A percentile compares a stretch with the other conserved stretches of the same genome.
Conservation (phyloP, 2,329 filamentous ascomycete species). For the Aaosphaeria pasadenensis region DNA sequence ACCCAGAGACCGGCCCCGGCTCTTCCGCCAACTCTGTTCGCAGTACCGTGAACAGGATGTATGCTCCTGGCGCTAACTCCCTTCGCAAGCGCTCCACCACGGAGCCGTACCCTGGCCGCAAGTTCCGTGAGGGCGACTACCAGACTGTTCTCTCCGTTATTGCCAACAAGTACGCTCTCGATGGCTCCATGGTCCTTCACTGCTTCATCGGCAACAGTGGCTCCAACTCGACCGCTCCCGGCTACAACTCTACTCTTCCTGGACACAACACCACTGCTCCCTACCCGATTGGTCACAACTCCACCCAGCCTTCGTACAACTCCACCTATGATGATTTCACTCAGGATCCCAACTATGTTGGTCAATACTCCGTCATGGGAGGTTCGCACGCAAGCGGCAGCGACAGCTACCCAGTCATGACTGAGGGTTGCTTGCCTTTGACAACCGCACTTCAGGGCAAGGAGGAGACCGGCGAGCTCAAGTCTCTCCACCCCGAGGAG, state of each 20-base stretch:
- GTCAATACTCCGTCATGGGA: constrained; percentile 31
- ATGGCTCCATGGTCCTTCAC: constrained; percentile 35
- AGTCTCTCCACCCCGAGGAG: constrained; percentile 28
- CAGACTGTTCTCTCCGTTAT: constrained; percentile 30
- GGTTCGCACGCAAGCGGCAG: constrained; percentile 22
- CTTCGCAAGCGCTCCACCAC: constrained; percentile 16
- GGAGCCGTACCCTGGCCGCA: constrained; percentile 29
- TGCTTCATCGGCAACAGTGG: constrained; percentile 30
- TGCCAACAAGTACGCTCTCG: constrained; percentile 32
- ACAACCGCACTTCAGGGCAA: constrained; percentile 34
- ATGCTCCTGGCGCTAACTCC: constrained; percentile 39
- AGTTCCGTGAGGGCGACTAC: constrained; percentile 33
- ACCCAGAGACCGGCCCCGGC: constrained; percentile 31
- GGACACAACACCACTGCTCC: constrained; percentile 14
- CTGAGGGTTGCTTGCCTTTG: constrained; percentile 29
- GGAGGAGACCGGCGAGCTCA: constrained; percentile 24
- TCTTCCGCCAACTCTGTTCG: constrained; percentile 19
- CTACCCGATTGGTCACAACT: constrained; percentile 3
- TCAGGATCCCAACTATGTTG: constrained; percentile 29
- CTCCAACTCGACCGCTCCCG: constrained; percentile 17
- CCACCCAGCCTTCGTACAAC: constrained; percentile 20
- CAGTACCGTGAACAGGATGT: constrained; percentile 26
- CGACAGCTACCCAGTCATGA: constrained; percentile 23
- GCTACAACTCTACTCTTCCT: constrained; percentile 17
- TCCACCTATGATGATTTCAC: constrained; percentile 21